phyloP scores from a whole-genome alignment of 805 yeast species.

The Ogataea nitratoaversa region DNA sequence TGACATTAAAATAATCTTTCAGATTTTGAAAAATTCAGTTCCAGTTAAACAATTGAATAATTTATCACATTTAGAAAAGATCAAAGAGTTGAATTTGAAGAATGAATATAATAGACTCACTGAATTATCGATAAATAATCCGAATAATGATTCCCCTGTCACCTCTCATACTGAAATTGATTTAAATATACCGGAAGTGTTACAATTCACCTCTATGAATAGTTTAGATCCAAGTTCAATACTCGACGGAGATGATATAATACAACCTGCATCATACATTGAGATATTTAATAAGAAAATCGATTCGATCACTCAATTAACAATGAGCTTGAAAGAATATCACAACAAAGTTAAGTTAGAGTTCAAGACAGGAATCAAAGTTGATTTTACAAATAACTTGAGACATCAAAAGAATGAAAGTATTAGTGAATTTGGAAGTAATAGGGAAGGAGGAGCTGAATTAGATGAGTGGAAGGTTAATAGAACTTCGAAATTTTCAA shows the following conservation, averaged over 20 bases:
- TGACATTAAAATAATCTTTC: constrained; percentile 9
- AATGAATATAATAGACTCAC: constrained; percentile 12
- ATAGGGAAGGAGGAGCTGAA: neutral
- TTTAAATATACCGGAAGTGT: constrained; percentile 21
- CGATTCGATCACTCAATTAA: constrained; percentile 4
- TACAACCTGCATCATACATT: constrained; percentile 1
- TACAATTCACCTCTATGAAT: constrained; percentile 25
- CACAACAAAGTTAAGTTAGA: constrained; percentile 5
- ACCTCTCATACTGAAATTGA: constrained; percentile 8
- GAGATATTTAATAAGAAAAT: constrained; percentile 7
- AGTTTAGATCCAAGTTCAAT: constrained; percentile 17
- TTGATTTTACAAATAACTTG: neutral
- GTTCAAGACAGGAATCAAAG: constrained; percentile 6
- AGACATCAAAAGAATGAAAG: neutral
- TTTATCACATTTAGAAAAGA: constrained; percentile 18
- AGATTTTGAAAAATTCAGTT: constrained; percentile 11
- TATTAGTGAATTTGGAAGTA: neutral
- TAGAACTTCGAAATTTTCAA: too few species aligned
- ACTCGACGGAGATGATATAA: neutral
- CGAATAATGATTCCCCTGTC: constrained; percentile 1
- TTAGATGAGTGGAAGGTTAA: too few species aligned
- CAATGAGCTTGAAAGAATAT: constrained; percentile 6
- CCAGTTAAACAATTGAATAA: constrained; percentile 10
- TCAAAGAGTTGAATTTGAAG: constrained; percentile 14
- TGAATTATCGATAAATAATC: neutral